Evolutionary conservation across 2,329 filamentous ascomycete species (phyloP), one percentile per base, ranked within the genome.

Genomic region (Spiromastix sp.): DNA sequence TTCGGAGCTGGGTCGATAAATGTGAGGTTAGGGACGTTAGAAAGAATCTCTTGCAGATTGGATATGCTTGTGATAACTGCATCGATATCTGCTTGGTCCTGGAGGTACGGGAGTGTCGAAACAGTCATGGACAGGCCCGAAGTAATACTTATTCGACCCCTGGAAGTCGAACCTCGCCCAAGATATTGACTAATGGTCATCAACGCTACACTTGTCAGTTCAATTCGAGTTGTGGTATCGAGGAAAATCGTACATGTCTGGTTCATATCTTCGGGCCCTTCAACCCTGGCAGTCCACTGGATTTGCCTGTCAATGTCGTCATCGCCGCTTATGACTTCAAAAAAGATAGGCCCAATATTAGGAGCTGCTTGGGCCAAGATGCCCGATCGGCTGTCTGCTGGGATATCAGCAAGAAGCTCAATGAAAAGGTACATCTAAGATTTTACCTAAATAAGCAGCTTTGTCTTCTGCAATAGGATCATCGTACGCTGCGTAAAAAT

Each of bases 1-100:
- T 67, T 65, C 0, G 67, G 55, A 2, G 67, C 46, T 1, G 77
- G 77, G 32, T 70, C 66, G 28, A 72, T 59, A 52, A 72, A 72
- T n/a, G 64, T 70, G 13, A 83, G 67, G 32, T 64, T 61, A 10
- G 68, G 55, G 30, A 79, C 66, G 20, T 62, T 67, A 20, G 63
- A 59, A 12, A 81, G 61, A 3, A 73, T 66, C 2, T 63, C 55
- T 32, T 72, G 63, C 38, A 82, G 55, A 42, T 72, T 73, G 56
- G 80, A 70, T 48, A 83, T 71, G 17, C 75, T 74, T 31, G 67
- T 61, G 33, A 77, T 71, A n/a, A 81, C 74, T n/a, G 75, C 74
- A 31, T 28, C 36, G 6, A 34, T 24, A 24, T 38, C 36, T 5
- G 12, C 24, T 21, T 38, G 21, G 16, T 32, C 31, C 6, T 34